Base-by-base conservation (phyloP, 176 grass and related monocot genomes). In the Phragmites australis region DNA sequence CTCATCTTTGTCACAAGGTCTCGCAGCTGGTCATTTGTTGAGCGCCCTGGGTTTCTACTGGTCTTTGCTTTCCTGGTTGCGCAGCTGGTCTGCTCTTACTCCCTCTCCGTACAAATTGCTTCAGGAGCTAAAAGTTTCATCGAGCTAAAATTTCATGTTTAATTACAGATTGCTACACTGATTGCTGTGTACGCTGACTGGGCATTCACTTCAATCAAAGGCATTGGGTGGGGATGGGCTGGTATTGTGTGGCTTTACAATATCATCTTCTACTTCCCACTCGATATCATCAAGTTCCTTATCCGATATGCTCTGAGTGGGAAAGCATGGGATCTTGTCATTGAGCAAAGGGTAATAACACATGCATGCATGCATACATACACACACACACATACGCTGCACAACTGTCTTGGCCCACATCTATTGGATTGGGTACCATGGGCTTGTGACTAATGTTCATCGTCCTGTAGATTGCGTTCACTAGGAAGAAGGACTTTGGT, bases 181-280 rank as follows among this genome's bases (percentile, higher is more conserved):
- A 89, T 97, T 47, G 91, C 94, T 23, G 94, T 97, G 21, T 97
- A 97, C 6, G 83, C 81, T 9, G 59, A 91, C 19, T 97, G 91
- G 94, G 84, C 44, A 48, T 97, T 97, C 78, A 88, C 94, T 32
- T 75, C 82, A n/a, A 93, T 97, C 64, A 82, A 93, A 76, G 94
- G 94, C 71, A 89, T 93, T 45, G 94, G 94, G 32, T 97, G 94
- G 94, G 91, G 94, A 42, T 97, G 94, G 94, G 94, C 94, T 56
- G 94, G 94, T 69, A 71, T 97, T 31, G 90, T 97, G 52, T 97
- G 94, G 94, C 84, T 97, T 57, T 97, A 91, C 84, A 97, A 93
- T 59, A 39, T 97, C 32, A 75, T 93, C 45, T 89, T 87, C 53
- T 97, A 97, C 63, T 74, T 97, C 64, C 94, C 94, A 5, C 91